These are phyloP conservation scores for Boletellus ananas DNA, from an alignment of 768 basidiomycete genomes.

Conservation along the genomic window DNA sequence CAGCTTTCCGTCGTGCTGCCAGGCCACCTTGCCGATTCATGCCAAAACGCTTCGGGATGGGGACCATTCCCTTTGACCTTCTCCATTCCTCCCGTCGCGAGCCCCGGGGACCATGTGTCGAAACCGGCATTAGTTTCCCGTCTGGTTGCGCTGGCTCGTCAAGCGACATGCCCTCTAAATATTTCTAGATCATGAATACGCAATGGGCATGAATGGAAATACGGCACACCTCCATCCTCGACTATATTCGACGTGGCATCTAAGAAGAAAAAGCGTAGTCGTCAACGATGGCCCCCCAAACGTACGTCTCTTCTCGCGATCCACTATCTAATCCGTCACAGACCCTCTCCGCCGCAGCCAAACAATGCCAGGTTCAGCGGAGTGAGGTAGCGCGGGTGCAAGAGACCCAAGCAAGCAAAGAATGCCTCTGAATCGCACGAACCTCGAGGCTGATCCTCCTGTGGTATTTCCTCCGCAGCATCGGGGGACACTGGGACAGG, in stretches of 20 bases:
- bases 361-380: constrained; percentile 36
- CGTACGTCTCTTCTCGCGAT: background rate
- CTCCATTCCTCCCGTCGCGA: constrained; percentile 83
- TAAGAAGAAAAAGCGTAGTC: constrained; percentile 9
- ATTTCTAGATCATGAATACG: constrained; percentile 6
- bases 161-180: constrained; percentile 50
- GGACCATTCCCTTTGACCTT: constrained; percentile 66
- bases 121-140: constrained; percentile 43
- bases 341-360: background rate
- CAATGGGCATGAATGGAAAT: background rate
- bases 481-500: constrained; percentile 23
- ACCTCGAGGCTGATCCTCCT: constrained; percentile 45
- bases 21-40: constrained; percentile 67
- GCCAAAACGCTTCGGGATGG: constrained; percentile 46
- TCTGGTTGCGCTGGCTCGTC: constrained; percentile 35
- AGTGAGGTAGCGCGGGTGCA: constrained; percentile 47
- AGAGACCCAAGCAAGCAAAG: constrained; percentile 49
- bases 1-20: constrained; percentile 61
- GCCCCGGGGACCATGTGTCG: constrained; percentile 77
- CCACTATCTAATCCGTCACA: background rate
- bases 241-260: constrained; percentile 12
- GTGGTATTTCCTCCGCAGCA: constrained; percentile 29
- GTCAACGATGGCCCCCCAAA: constrained; percentile 13
- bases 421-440: constrained; percentile 39
- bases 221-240: constrained; percentile 21